Evolutionary conservation across 2,329 filamentous ascomycete genomes (phyloP), one percentile per base, ranked within the genome.

Genomic region (Penicillium decumbens): DNA sequence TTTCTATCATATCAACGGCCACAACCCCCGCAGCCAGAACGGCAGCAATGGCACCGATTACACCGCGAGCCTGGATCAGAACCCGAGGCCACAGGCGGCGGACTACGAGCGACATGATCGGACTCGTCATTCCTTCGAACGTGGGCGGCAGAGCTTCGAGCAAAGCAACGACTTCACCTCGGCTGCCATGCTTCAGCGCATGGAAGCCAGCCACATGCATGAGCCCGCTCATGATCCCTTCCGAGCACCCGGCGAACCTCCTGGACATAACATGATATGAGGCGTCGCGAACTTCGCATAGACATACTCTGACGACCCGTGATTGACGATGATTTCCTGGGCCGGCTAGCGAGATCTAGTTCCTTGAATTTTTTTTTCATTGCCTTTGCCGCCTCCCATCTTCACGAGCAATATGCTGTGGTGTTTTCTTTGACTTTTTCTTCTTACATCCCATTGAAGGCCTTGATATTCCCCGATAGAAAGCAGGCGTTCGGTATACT

Each of bases 21-120:
- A 93, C 66, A 92, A 90, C 57, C 85, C 85, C 43, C 79, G 82
- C 59, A 93, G 88, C 62, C 89, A 95, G 66, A 95, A 92, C 61
- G 89, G 90, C 53, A 96, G 91, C 72, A 91, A 95, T 70, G 92
- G 89, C 53, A 96, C 93, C 43, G 91, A 95, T 62, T 95, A 90
- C 69, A 95, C 89, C 20, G 76, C 69, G 32, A 74, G 71, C 53
- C 61, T 72, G 43, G 72, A 75, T 35, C 72, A 69, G 53, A 59
- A 65, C 45, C 75, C 79, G 43, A 81, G 82, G 60, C 80, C 83
- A 53, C 74, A 77, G 58, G 84, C 84, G 13, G 67, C 82, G 56
- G 84, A 87, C 51, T 70, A 66, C 38, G 67, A 70, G 8, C 79
- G 78, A 24, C 85, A 88, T 67, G 92, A 97, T 64, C 82, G 91